Percentiles rank a stretch among this genome's conserved stretches.
Conservation (phyloP, 257 asterid species). For the Striga asiatica region DNA sequence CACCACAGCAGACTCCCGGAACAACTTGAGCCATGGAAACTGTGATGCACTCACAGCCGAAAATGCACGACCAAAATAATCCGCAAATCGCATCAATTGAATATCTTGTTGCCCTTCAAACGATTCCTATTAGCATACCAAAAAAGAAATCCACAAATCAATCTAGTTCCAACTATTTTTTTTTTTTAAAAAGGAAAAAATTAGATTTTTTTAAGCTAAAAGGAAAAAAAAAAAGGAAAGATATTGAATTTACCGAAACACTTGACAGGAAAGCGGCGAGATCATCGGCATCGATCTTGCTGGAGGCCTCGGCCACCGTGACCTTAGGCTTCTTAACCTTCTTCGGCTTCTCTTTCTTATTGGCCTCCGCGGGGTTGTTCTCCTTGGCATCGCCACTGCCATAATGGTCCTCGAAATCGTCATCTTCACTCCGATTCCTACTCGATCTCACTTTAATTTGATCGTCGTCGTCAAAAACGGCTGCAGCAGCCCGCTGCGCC, state of each 20-base stretch:
- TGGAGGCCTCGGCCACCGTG: slow-evolving; percentile 58
- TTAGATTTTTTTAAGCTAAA: too few species aligned
- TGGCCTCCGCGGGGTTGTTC: slow-evolving; percentile 29
- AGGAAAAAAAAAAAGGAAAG: background rate
- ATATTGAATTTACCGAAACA: slow-evolving; percentile 24
- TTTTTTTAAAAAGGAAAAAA: too few species aligned
- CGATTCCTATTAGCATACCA: slow-evolving; percentile 30
- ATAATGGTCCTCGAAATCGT: slow-evolving; percentile 19
- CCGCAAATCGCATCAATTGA: slow-evolving; percentile 68
- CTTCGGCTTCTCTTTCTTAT: slow-evolving; percentile 49
- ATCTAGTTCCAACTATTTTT: background rate
- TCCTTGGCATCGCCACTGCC: slow-evolving; percentile 17
- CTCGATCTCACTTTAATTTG: slow-evolving; percentile 25
- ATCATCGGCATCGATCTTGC: slow-evolving; percentile 42
- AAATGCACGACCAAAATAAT: slow-evolving; percentile 68
- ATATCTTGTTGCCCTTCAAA: slow-evolving; percentile 52
- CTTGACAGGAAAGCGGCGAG: slow-evolving; percentile 41
- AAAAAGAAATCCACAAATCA: background rate
- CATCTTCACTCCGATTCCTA: slow-evolving; percentile 13
- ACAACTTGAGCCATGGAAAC: slow-evolving; percentile 66
- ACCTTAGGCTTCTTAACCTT: slow-evolving; percentile 53
- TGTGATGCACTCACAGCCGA: slow-evolving; percentile 46
- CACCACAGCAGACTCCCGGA: slow-evolving; percentile 52
- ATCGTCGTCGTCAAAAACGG: slow-evolving; percentile 27
- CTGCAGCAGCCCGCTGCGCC: slow-evolving; percentile 33